A percentile compares a stretch with the other conserved stretches of the same genome.
Evolutionary conservation across 2,329 filamentous ascomycete species (phyloP).

Genomic region (Cryphonectria naterciae): DNA sequence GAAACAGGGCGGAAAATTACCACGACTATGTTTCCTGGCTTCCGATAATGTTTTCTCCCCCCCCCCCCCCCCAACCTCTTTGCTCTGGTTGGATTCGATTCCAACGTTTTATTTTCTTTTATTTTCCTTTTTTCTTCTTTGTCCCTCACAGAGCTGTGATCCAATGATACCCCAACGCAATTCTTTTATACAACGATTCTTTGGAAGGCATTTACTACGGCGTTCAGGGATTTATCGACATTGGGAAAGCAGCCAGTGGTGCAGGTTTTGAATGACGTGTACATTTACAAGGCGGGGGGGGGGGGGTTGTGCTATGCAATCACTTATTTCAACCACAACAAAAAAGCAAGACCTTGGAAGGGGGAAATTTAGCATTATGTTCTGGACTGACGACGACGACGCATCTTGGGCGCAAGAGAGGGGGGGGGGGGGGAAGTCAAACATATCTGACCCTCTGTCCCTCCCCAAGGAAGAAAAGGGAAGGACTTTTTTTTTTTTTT

Average conservation of each 20-base stretch:
- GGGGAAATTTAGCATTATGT: background rate
- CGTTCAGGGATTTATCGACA: constrained; percentile 16
- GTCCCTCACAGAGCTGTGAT: constrained; percentile 7
- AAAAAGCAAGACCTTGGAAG: background rate
- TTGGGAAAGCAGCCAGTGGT: background rate
- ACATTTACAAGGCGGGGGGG: too few relatives aligned
- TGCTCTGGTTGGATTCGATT: background rate
- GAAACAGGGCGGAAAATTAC: constrained; percentile 16
- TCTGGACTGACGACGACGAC: background rate
- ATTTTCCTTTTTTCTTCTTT: constrained; percentile 10
- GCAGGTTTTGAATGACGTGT: background rate
- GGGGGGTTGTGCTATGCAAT: background rate
- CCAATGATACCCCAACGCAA: constrained; percentile 26
- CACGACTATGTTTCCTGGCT: constrained; percentile 22
- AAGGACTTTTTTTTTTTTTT: background rate
- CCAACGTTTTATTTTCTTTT: background rate
- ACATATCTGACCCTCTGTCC: too few relatives aligned
- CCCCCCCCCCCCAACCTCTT: background rate
- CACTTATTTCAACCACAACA: background rate
- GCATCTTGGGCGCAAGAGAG: background rate
- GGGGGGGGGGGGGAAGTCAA: background rate
- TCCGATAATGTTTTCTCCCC: constrained; percentile 5
- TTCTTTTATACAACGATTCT: constrained; percentile 13
- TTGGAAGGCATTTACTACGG: constrained; percentile 21
- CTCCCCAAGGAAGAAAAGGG: background rate